Base-by-base conservation (phyloP, 1,284 basidiomycete species). In the Ustilago trichophora region DNA sequence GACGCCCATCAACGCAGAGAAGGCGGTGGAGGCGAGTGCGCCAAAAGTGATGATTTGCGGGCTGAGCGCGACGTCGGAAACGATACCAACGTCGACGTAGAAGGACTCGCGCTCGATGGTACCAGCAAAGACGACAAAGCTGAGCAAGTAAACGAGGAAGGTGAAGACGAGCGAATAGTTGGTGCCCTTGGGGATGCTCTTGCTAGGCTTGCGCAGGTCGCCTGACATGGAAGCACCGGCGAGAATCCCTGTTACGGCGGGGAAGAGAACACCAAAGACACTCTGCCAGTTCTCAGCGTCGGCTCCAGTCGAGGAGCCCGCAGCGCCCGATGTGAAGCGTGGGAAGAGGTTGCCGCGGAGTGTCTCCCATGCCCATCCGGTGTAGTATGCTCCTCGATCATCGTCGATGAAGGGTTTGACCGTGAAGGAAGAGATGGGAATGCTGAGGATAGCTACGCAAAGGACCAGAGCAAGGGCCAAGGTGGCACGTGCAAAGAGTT, bases 121-220 rank as follows among this genome's bases (percentile, higher is more conserved):
- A n/a, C 67, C 67, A 1, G 79, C 78, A 47, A 80, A 70, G 38
- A 80, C 51, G 51, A 80, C 42, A 44, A 80, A 80, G 46, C 51
- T 62, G 25, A 68, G n/a, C 5, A 70, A 57, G 38, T 80, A 80
- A 43, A 80, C 49, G 32, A 57, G 35, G 47, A 80, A 80, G 15
- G 79, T 80, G 58, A 78, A 80, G 19, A 77, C 31, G 15, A 80
- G 67, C 37, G 79, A 70, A 50, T 73, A 77, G 55, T 80, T 80
- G 22, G 79, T 80, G 18, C 79, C 77, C 52, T 80, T 80, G n/a
- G 79, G 78, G 29, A 80, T 78, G 55, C 78, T 80, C 54, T 80
- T 80, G 58, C 74, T 77, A 26, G 79, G 79, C 53, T 80, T 80
- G 45, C 79, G 76, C 29, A 80, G 57, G 48, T 80, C 79, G 32